Evolutionary conservation across 768 basidiomycete species (phyloP).

Genomic region (Pholiota microspora): DNA sequence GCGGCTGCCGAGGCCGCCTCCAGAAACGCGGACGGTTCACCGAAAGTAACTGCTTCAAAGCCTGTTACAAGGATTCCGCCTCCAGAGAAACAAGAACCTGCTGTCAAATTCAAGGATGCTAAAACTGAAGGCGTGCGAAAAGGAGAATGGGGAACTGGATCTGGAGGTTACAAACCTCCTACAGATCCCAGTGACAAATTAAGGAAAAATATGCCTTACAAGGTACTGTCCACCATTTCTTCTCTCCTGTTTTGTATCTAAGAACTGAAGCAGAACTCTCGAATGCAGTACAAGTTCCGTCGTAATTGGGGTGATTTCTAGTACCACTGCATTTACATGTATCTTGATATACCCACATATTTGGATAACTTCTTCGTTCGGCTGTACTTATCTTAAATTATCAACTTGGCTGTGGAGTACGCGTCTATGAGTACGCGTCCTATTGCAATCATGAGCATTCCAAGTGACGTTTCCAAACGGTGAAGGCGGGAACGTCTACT

Average conservation of each 20-base stretch:
- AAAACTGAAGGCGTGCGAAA: slow-evolving; percentile 48
- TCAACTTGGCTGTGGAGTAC: neutral
- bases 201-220: slow-evolving; percentile 85
- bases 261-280: slow-evolving; percentile 49
- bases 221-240: slow-evolving; percentile 47
- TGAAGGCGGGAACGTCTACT: too few relatives aligned
- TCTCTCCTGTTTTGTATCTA: slow-evolving; percentile 24
- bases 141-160: slow-evolving; percentile 72
- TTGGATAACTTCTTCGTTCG: slow-evolving; percentile 1
- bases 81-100: slow-evolving; percentile 72
- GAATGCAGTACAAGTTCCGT: slow-evolving; percentile 87
- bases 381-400: slow-evolving; percentile 12
- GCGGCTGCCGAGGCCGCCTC: slow-evolving; percentile 22
- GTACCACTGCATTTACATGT: slow-evolving; percentile 1
- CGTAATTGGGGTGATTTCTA: slow-evolving; percentile 88
- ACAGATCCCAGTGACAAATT: slow-evolving; percentile 72
- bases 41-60: slow-evolving; percentile 25
- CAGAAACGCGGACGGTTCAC: slow-evolving; percentile 9
- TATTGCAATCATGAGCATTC: too few relatives aligned
- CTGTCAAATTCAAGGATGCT: slow-evolving; percentile 56
- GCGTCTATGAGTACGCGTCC: neutral
- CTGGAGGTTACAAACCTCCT: slow-evolving; percentile 71
- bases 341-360: slow-evolving; percentile 1
- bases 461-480: too few relatives aligned
- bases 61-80: slow-evolving; percentile 56